Evolutionary conservation across 495 filamentous ascomycete genomes (phyloP), one percentile per base, ranked within the genome.

Genomic region (Aspergillus sclerotiicarbonarius): DNA sequence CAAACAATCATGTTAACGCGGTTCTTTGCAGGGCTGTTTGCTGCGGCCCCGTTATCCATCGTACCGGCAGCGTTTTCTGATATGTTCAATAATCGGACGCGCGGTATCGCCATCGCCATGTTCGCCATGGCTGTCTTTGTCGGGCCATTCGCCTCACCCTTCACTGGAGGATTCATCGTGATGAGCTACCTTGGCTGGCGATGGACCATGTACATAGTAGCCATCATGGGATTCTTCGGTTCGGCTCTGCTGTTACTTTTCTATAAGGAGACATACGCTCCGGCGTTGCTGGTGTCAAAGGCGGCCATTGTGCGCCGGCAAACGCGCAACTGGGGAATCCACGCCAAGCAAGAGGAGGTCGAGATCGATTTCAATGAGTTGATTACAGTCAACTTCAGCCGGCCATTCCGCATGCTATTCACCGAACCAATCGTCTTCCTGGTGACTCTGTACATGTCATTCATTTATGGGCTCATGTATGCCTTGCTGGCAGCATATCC

Each of bases 41-140:
- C 72, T 10, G 76, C 75, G 5, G 68, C 67, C 48, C 76, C 78
- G 8, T 58, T 81, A 6, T 68, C 77, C 7, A 67, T 76, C 13
- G 77, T 79, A 4, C 77, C 71, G 0, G 77, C 71, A 3, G 67
- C 76, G 0, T 79, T 78, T 44, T 78, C 79, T 0, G 82, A 84
- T 56, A 76, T 83, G 18, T 82, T 69, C 51, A 72, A 74, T 50
- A 80, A 80, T 29, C 61, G 70, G 9, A 68, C 68, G n/a, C 73
- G 81, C 5, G 75, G 80, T 6, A 62, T 77, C 0, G 80, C 82
- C 0, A 71, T 85, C 4, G 65, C 77, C 3, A 71, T 84, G 33
- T 85, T 83, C 52, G 74, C 79, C 3, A 71, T 73, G 53, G 71
- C 73, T 1, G 80, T 82, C 1, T 81, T 82, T 45, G 67, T 76